Percentiles rank a stretch among this genome's conserved stretches.
Conservation (phyloP, 1,139 yeast species). For the Saccharomyces hybrid region DNA sequence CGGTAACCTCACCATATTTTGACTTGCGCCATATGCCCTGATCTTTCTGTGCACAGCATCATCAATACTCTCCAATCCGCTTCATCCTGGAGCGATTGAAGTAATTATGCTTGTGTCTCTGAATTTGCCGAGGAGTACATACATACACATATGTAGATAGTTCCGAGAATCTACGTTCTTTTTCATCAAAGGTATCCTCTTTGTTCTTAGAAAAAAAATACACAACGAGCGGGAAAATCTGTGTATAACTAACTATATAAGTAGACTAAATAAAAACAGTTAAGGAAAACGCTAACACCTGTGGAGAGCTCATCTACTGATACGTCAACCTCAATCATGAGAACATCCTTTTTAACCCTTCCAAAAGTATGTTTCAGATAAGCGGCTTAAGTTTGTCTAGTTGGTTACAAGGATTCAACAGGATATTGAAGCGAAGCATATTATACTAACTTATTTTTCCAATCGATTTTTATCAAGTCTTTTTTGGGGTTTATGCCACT, state of each 20-base stretch:
- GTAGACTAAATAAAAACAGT: neutral
- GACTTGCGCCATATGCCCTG: neutral
- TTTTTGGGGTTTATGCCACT: slow-evolving; percentile 49
- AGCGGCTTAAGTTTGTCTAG: neutral
- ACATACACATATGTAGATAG: neutral
- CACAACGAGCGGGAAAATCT: neutral
- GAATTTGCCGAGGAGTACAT: neutral
- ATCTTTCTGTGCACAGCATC: neutral
- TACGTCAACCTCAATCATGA: neutral
- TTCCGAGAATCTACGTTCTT: neutral
- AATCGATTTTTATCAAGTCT: slow-evolving; percentile 12
- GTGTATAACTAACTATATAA: neutral
- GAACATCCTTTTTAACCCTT: slow-evolving; percentile 5
- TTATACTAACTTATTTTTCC: slow-evolving; percentile 2
- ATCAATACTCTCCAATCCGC: neutral
- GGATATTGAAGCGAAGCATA: neutral
- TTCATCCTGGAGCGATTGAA: neutral
- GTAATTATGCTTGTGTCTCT: neutral
- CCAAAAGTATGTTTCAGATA: slow-evolving; percentile 13
- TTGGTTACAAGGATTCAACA: neutral
- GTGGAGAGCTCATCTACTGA: neutral
- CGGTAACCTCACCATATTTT: neutral
- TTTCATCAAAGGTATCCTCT: no score
- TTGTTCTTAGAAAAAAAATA: neutral
- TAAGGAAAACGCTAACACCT: neutral